phyloP scores from a whole-genome alignment of 179 eudicot genomes.

The Heliamphora pulchella region DNA sequence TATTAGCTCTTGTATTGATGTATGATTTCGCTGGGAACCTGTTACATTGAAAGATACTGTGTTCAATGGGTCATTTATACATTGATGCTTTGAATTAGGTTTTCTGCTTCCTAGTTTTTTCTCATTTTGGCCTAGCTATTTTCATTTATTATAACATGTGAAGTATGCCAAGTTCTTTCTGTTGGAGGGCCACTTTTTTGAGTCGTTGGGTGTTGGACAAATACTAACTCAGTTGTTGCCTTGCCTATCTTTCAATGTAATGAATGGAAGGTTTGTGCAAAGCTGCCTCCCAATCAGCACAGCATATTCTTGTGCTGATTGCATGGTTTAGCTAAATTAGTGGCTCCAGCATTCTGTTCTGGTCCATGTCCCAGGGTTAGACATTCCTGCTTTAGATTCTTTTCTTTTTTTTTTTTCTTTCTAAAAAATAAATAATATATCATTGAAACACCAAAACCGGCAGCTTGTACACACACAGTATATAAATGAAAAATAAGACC shows the following conservation, averaged over 20 bases:
- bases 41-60: neutral
- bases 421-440: no score
- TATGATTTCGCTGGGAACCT: neutral
- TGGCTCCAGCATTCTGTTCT: neutral
- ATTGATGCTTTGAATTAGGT: neutral
- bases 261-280: neutral
- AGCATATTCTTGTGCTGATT: neutral
- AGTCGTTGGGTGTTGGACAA: neutral
- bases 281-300: neutral
- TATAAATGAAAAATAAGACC: no score
- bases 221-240: neutral
- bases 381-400: no score
- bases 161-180: neutral
- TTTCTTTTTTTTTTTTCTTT: no score
- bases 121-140: constrained; percentile 4
- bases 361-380: neutral
- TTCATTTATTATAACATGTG: neutral
- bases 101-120: neutral
- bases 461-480: no score
- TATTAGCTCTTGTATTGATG: constrained; percentile 4
- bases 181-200: neutral
- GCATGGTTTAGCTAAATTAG: neutral
- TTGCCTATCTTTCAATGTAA: neutral
- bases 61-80: neutral
- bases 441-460: no score